Evolutionary conservation across 2,329 filamentous ascomycete species (phyloP).

Genomic region (Fusarium albosuccineum): DNA sequence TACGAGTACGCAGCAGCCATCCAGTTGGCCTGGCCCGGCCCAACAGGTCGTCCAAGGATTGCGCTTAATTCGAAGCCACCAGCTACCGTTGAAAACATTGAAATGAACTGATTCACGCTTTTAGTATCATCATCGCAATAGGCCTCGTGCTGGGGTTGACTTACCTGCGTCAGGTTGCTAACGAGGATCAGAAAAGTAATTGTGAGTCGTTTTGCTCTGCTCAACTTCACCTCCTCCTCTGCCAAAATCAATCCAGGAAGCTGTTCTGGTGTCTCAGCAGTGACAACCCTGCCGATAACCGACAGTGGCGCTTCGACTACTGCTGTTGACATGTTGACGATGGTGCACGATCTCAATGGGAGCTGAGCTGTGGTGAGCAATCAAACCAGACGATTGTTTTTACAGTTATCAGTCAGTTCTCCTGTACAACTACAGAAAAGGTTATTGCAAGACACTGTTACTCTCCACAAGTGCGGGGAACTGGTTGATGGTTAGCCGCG

Average conservation of each 20-base stretch:
- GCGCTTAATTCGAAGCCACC: conserved; percentile 48
- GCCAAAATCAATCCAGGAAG: background rate
- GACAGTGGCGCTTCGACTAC: no score
- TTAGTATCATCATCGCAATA: background rate
- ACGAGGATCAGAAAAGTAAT: conserved; percentile 2
- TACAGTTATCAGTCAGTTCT: no score
- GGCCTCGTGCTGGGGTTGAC: background rate
- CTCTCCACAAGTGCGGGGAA: no score
- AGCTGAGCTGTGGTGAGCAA: no score
- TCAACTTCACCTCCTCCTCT: background rate
- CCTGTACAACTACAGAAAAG: no score
- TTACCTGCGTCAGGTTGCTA: background rate
- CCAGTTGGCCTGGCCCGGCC: conserved; percentile 53
- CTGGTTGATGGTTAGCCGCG: no score
- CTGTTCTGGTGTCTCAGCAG: background rate
- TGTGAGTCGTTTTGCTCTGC: background rate
- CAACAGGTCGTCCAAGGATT: conserved; percentile 44
- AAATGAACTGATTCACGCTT: conserved; percentile 43
- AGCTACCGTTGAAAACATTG: conserved; percentile 48
- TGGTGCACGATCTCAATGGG: no score
- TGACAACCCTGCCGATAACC: background rate
- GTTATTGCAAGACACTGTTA: no score
- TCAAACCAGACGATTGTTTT: no score
- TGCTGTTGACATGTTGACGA: no score
- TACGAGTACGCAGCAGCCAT: conserved; percentile 55